Evolutionary conservation across 164 flowering plant genomes (phyloP).

Genomic region (Vitis labrusca): DNA sequence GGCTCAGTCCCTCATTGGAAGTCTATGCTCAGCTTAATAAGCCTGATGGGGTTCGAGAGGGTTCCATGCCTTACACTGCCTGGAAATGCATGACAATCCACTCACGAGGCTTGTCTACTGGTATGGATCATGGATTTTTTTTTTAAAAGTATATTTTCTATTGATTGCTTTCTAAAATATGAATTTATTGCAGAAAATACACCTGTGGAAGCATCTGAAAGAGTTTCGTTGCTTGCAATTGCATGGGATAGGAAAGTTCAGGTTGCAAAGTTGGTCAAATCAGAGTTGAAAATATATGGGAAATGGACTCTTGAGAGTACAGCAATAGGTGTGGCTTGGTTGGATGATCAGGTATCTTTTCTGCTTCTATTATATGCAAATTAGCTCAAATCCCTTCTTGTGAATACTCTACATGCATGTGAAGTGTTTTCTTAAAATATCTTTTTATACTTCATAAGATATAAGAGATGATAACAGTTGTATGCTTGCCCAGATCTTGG

Average conservation of each 20-base stretch:
- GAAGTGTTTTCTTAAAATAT: background rate
- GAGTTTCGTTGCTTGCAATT: conserved; percentile 79
- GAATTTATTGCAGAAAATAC: conserved; percentile 40
- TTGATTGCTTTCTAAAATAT: conserved; percentile 9
- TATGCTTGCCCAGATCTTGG: conserved; percentile 74
- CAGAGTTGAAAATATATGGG: conserved; percentile 67
- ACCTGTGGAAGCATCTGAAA: conserved; percentile 48
- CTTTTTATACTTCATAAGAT: background rate
- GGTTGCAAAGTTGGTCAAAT: conserved; percentile 85
- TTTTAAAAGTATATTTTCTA: conserved; percentile 2
- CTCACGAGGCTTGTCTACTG: conserved; percentile 43
- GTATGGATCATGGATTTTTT: conserved; percentile 31
- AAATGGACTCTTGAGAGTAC: conserved; percentile 85
- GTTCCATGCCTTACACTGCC: conserved; percentile 93
- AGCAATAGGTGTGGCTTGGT: conserved; percentile 90
- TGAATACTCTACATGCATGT: background rate
- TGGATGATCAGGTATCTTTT: conserved; percentile 80
- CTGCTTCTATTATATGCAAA: background rate
- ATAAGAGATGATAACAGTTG: conserved; percentile 3
- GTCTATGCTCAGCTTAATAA: conserved; percentile 76
- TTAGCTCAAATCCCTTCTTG: background rate
- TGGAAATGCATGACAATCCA: conserved; percentile 63
- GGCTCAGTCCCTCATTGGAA: conserved; percentile 69
- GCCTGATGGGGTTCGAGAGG: conserved; percentile 92
- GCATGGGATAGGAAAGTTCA: conserved; percentile 94